These are phyloP conservation scores for Zymoseptoria brevis DNA, from an alignment of 2,329 filamentous ascomycete species.

Conservation along the genomic window DNA sequence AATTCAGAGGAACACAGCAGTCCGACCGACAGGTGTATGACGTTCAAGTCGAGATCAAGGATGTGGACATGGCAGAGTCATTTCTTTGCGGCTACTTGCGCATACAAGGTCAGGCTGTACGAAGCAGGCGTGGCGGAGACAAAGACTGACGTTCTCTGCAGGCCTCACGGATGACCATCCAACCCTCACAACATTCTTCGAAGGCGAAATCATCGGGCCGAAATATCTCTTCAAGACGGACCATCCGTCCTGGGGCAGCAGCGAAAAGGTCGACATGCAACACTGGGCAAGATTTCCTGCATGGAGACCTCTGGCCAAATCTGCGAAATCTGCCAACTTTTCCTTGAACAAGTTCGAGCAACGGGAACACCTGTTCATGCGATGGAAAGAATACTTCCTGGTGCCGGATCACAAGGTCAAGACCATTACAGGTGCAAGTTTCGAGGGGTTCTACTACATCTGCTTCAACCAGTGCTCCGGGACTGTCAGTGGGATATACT, in stretches of 20 bases:
- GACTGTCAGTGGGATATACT: conserved; percentile 88
- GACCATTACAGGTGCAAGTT: conserved; percentile 88
- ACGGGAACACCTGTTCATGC: conserved; percentile 90
- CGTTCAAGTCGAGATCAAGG: conserved; percentile 94
- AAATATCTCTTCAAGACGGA: conserved; percentile 92
- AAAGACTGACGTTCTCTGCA: conserved; percentile 32
- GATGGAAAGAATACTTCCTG: conserved; percentile 97
- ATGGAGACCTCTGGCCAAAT: conserved; percentile 68
- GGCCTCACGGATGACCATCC: conserved; percentile 92
- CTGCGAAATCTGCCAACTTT: conserved; percentile 50
- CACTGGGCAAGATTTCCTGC: conserved; percentile 90
- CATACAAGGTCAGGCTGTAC: conserved; percentile 66
- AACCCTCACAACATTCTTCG: conserved; percentile 96
- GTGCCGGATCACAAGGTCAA: conserved; percentile 89
- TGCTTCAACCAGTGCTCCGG: conserved; percentile 92
- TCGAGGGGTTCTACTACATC: conserved; percentile 98
- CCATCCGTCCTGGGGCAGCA: conserved; percentile 85
- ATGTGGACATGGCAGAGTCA: conserved; percentile 89
- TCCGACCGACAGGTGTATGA: conserved; percentile 91
- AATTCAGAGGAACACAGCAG: conserved; percentile 82
- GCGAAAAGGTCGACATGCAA: conserved; percentile 79
- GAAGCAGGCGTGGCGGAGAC: background rate
- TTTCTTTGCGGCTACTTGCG: conserved; percentile 91
- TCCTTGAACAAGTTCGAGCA: conserved; percentile 63
- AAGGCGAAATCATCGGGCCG: conserved; percentile 92